Percentiles rank a stretch among this genome's conserved stretches.
These are phyloP conservation scores for Cornus controversa DNA, from an alignment of 148 eudicot genomes.

Conservation along the genomic window DNA sequence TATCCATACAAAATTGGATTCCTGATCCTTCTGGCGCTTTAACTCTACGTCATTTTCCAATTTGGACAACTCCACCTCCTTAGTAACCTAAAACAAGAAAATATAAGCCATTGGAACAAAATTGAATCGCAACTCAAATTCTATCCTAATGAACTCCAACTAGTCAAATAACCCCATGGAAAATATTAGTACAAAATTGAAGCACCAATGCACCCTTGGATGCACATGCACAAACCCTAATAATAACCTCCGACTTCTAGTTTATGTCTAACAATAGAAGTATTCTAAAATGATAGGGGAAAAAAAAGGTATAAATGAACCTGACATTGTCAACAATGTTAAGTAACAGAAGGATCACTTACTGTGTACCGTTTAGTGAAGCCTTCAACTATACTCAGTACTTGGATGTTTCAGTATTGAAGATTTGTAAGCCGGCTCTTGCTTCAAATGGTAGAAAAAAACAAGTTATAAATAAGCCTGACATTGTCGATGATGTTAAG, in stretches of 20 bases:
- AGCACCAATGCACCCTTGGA: background rate
- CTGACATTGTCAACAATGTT: background rate
- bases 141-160: background rate
- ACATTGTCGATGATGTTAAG: background rate
- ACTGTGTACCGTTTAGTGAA: constrained; percentile 15
- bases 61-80: constrained; percentile 27
- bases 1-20: no score
- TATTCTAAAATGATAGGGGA: background rate
- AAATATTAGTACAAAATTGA: background rate
- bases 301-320: background rate
- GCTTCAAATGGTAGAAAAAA: constrained; percentile 20
- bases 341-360: constrained; percentile 12
- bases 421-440: constrained; percentile 29
- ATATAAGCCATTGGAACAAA: no score
- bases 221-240: background rate
- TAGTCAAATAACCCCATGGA: background rate
- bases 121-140: background rate
- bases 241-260: background rate
- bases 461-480: background rate
- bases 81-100: constrained; percentile 23
- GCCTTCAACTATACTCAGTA: constrained; percentile 14
- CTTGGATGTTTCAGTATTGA: constrained; percentile 22
- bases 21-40: background rate
- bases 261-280: background rate
- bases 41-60: constrained; percentile 2